These are phyloP conservation scores for Paxillus involutus DNA, from an alignment of 768 basidiomycete genomes.

Conservation along the genomic window DNA sequence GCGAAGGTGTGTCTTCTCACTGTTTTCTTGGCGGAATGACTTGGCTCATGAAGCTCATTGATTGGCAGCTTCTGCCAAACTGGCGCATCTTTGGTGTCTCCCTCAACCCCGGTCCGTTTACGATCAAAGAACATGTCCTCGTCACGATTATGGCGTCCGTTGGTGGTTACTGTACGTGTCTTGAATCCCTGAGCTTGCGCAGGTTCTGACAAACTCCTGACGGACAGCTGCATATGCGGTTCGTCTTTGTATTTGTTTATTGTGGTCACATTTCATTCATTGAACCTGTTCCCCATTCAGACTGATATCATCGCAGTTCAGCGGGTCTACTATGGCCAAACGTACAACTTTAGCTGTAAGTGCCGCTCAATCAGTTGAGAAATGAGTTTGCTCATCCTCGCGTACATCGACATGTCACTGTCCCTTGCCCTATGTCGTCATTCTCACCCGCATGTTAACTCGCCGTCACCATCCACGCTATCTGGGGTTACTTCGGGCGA, in stretches of 20 bases:
- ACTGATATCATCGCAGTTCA: constrained; percentile 79
- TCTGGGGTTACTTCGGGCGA: background rate
- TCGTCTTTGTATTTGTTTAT: background rate
- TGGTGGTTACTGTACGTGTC: constrained; percentile 28
- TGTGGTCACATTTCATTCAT: background rate
- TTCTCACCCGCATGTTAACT: background rate
- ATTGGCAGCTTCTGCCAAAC: constrained; percentile 44
- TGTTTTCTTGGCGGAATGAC: background rate
- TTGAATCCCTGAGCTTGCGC: background rate
- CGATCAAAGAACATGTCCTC: constrained; percentile 71
- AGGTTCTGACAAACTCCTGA: constrained; percentile 1
- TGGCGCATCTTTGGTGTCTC: constrained; percentile 56
- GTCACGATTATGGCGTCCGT: constrained; percentile 68
- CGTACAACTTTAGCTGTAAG: constrained; percentile 49
- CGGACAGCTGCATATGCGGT: constrained; percentile 47
- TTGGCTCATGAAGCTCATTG: background rate
- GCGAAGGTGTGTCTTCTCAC: constrained; percentile 35
- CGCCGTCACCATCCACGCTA: background rate
- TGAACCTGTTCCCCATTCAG: constrained; percentile 7
- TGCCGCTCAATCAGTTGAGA: constrained; percentile 10
- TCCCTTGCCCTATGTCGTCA: background rate
- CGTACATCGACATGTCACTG: background rate
- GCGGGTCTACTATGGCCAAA: constrained; percentile 63
- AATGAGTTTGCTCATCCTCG: background rate
- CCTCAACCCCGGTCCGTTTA: constrained; percentile 74